Base-by-base conservation (phyloP, 2,329 filamentous ascomycete genomes). In the Macrophomina pseudophaseolina region DNA sequence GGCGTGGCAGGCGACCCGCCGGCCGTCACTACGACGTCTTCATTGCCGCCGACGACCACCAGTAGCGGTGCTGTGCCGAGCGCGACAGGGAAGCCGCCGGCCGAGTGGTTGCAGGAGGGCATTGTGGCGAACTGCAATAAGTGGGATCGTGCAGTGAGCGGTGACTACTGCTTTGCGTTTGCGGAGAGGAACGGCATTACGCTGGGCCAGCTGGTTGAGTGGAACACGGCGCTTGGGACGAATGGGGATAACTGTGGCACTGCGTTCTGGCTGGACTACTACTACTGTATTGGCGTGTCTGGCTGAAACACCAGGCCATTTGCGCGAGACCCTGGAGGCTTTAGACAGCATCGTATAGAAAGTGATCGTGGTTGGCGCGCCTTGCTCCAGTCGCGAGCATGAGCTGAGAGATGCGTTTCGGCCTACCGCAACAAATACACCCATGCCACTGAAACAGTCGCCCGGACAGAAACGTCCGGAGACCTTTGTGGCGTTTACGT, bases 161-260 rank as follows among this genome's bases (percentile, higher is more conserved):
- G 60, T 2, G 66, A 65, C 48, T 67, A 64, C 38, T 70, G 69
- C 46, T 51, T 49, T 35, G 66, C 64, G 35, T 52, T 71, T n/a
- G 65, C 68, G 16, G 63, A 64, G 46, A 48, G 62, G 18, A 66
- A 68, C 11, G 56, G 64, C 9, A 66, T 72, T 28, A 72, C 70
- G 6, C 67, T 72, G 16, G 68, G 66, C n/a, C 58, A 71, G 53
- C 70, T 72, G 46, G 70, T 64, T 14, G 35, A 23, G 32, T 71
- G 67, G 54, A 71, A 72, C 46, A 64, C 68, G 23, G 66, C 65
- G n/a, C 67, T 72, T 23, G 64, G 68, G 12, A 54, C 28, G 28
- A 52, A 52, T 33, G 49, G 49, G 28, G 49, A 66, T 8, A 67
- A 72, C 40, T 72, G 69, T 56, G 56, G 51, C 9, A 59, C 46